Evolutionary conservation across 1,139 yeast genomes (phyloP).

Genomic region (Yamadazyma diddensiae): DNA sequence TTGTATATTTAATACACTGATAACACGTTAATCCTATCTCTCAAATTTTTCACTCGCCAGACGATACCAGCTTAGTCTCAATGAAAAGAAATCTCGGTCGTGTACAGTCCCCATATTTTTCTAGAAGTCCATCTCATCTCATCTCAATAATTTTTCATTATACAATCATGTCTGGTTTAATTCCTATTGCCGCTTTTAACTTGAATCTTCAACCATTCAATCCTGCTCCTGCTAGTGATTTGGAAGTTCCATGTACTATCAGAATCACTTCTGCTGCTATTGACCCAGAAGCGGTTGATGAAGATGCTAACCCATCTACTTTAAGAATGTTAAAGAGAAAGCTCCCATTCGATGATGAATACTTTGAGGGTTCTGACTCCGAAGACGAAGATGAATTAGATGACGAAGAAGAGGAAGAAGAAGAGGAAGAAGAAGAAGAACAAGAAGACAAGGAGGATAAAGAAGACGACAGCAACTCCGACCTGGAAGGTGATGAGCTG

Average conservation of each 20-base stretch:
- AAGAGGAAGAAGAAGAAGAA: constrained; percentile 35
- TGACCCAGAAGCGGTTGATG: constrained; percentile 82
- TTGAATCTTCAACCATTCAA: constrained; percentile 81
- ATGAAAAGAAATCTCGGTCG: too few species aligned
- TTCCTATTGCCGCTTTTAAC: constrained; percentile 84
- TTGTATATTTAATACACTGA: constrained; percentile 37
- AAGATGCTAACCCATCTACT: constrained; percentile 82
- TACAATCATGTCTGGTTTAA: constrained; percentile 55
- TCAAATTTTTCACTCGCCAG: too few species aligned
- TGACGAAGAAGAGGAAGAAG: constrained; percentile 48
- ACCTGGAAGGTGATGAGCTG: constrained; percentile 48
- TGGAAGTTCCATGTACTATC: constrained; percentile 83
- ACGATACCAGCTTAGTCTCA: too few species aligned
- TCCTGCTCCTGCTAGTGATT: constrained; percentile 83
- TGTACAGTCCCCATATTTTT: too few species aligned
- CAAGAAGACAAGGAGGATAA: constrained; percentile 23
- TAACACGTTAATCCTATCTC: constrained; percentile 12
- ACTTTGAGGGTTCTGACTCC: constrained; percentile 30
- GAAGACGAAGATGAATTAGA: constrained; percentile 55
- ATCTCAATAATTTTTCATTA: constrained; percentile 10
- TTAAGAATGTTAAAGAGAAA: constrained; percentile 81
- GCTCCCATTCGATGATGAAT: constrained; percentile 50
- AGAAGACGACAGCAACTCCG: constrained; percentile 36
- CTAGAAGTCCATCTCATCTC: constrained; percentile 12
- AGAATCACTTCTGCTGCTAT: constrained; percentile 94